Conservation (phyloP, 208 protist species). For the Trichomonas vaginalis region DNA sequence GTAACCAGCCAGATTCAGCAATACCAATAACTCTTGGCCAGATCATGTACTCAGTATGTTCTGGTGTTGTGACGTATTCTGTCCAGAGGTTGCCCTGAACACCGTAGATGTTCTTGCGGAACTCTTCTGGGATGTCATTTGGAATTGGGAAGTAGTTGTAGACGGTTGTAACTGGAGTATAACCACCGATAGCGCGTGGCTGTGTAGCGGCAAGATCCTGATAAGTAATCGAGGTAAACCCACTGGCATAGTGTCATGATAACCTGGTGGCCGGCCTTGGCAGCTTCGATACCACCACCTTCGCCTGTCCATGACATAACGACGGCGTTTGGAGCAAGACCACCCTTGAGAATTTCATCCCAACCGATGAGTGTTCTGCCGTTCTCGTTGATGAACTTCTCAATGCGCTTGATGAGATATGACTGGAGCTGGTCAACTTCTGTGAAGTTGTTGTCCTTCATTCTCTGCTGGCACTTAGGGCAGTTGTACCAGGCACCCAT, state of each 20-base stretch:
- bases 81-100: background rate
- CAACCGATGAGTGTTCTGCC: background rate
- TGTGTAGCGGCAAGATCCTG: background rate
- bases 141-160: background rate
- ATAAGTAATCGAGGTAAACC: background rate
- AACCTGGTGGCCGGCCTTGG: background rate
- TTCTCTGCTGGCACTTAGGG: background rate
- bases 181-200: background rate
- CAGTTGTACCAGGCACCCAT: background rate
- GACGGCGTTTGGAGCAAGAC: background rate
- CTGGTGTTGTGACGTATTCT: background rate
- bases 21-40: background rate
- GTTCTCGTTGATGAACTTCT: background rate
- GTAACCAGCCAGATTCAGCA: background rate
- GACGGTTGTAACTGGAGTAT: background rate
- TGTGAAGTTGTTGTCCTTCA: background rate
- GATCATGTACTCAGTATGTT: background rate
- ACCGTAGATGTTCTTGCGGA: background rate
- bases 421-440: background rate
- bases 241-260: background rate
- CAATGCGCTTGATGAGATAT: background rate
- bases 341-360: conserved; percentile 7
- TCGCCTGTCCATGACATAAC: background rate
- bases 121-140: background rate
- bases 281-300: background rate